These are phyloP conservation scores for Trichoderma gamsii DNA, from an alignment of 495 filamentous ascomycete species.

Conservation along the genomic window DNA sequence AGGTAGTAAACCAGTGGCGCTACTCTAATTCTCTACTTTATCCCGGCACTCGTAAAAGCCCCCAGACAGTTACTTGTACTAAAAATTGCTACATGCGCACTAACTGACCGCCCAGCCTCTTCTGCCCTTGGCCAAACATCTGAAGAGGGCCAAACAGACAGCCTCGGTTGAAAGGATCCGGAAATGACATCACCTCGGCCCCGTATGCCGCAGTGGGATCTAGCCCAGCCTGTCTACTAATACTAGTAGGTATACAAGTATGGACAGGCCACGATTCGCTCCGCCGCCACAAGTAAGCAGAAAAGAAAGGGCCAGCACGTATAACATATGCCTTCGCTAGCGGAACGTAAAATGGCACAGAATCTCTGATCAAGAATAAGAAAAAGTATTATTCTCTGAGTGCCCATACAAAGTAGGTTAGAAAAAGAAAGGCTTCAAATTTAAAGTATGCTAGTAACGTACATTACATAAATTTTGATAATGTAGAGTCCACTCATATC, in stretches of 20 bases:
- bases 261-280: neutral
- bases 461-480: neutral
- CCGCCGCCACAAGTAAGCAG: neutral
- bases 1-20: too few species aligned
- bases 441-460: too few species aligned
- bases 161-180: neutral
- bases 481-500: neutral
- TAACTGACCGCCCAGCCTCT: neutral
- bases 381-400: too few species aligned
- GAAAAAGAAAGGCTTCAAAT: too few species aligned
- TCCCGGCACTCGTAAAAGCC: too few species aligned
- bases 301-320: neutral
- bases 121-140: neutral
- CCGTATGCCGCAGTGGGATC: neutral
- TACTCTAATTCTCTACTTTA: too few species aligned
- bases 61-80: too few species aligned
- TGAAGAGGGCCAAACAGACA: neutral
- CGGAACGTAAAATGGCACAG: too few species aligned
- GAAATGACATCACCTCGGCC: slow-evolving; percentile 9
- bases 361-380: too few species aligned
- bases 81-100: neutral
- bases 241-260: too few species aligned
- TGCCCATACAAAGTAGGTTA: too few species aligned
- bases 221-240: neutral
- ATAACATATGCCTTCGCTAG: neutral